Evolutionary conservation across 495 filamentous ascomycete species (phyloP).

Genomic region (Penicillium silybi): DNA sequence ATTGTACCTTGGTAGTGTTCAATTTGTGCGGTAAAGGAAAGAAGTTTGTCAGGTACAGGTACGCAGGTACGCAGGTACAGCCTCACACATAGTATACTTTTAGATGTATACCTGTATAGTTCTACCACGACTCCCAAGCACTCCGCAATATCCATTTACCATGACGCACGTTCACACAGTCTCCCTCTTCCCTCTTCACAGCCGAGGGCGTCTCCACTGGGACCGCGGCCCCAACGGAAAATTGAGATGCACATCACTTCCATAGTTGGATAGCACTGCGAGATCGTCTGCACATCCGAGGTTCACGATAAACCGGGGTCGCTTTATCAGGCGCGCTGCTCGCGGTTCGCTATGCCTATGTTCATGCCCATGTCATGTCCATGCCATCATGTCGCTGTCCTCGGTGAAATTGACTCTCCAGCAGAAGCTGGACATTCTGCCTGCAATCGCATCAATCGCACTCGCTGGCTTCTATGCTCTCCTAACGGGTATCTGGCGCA

Average conservation of each 20-base stretch:
- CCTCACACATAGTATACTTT: no score
- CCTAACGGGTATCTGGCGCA: conserved; percentile 33
- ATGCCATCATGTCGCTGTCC: conserved; percentile 14
- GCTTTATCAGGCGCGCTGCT: neutral
- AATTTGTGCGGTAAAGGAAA: no score
- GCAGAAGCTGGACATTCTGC: conserved; percentile 35
- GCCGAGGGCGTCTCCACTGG: neutral
- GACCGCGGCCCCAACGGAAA: conserved; percentile 10
- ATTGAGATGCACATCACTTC: conserved; percentile 4
- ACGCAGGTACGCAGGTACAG: no score
- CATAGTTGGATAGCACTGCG: conserved; percentile 15
- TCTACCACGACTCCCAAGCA: no score
- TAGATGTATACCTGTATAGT: no score
- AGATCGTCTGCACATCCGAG: conserved; percentile 12
- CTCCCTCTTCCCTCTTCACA: neutral
- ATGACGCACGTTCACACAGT: neutral
- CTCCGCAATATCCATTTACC: no score
- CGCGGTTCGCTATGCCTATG: neutral
- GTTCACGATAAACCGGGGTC: neutral
- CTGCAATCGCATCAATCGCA: conserved; percentile 27
- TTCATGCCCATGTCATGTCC: neutral
- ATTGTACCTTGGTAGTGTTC: neutral
- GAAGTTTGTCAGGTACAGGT: no score
- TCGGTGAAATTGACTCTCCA: conserved; percentile 22
- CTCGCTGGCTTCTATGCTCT: conserved; percentile 30